A percentile compares a stretch with the other conserved stretches of the same genome.
These are phyloP conservation scores for Xerocomus amazonicus DNA, from an alignment of 1,284 basidiomycete genomes.

Conservation along the genomic window DNA sequence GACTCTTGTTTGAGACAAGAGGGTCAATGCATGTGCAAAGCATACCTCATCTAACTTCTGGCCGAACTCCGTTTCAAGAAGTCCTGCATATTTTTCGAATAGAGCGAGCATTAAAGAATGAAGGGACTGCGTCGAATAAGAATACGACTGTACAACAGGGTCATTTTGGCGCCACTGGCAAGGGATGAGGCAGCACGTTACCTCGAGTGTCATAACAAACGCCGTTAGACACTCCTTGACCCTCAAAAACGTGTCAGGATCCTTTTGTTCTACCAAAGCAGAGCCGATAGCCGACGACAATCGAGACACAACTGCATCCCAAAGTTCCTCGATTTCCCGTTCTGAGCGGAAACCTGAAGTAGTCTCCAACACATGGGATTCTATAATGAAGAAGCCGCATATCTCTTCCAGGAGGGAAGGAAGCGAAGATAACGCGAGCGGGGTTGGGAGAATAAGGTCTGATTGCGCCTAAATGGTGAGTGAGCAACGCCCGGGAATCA, in stretches of 20 bases:
- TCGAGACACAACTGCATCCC: slow-evolving; percentile 85
- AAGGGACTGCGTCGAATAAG: slow-evolving; percentile 80
- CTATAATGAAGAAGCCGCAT: slow-evolving; percentile 98
- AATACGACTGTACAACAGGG: slow-evolving; percentile 60
- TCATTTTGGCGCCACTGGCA: slow-evolving; percentile 7
- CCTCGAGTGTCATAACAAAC: slow-evolving; percentile 94
- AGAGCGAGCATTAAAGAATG: slow-evolving; percentile 84
- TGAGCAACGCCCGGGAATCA: slow-evolving; percentile 10
- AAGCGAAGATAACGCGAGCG: slow-evolving; percentile 55
- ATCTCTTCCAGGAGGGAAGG: slow-evolving; percentile 83
- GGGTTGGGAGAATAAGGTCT: slow-evolving; percentile 83
- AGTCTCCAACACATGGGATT: slow-evolving; percentile 88
- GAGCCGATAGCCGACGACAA: slow-evolving; percentile 75
- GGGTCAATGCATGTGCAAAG: neutral
- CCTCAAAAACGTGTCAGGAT: slow-evolving; percentile 79
- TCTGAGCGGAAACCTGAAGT: slow-evolving; percentile 85
- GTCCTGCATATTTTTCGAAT: slow-evolving; percentile 86
- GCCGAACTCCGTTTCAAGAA: slow-evolving; percentile 83
- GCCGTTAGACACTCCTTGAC: slow-evolving; percentile 84
- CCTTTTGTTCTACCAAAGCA: slow-evolving; percentile 72
- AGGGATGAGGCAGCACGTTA: slow-evolving; percentile 33
- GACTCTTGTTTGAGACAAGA: slow-evolving; percentile 1
- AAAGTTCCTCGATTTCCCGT: slow-evolving; percentile 92
- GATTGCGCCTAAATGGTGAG: slow-evolving; percentile 80
- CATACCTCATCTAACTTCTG: slow-evolving; percentile 77